Evolutionary conservation across 768 basidiomycete genomes (phyloP).

Genomic region (Tremella fuciformis): DNA sequence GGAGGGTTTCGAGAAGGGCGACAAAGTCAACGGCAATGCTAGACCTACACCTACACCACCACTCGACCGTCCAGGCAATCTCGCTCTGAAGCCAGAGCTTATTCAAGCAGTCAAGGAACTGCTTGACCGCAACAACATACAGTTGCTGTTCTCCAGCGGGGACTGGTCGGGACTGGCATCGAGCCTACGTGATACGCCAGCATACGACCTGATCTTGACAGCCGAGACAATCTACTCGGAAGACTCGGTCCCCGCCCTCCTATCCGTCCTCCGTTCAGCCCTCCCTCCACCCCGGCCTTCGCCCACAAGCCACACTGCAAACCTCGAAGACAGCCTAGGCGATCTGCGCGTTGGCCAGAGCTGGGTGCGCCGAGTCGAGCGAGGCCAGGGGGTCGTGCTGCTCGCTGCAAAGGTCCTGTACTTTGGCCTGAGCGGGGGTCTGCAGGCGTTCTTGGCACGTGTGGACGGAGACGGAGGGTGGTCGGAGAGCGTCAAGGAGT

Average conservation of each 20-base stretch:
- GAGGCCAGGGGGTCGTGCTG: conserved; percentile 53
- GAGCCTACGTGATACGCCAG: conserved; percentile 6
- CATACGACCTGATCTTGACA: conserved; percentile 73
- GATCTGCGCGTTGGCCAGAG: conserved; percentile 17
- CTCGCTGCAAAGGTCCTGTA: conserved; percentile 68
- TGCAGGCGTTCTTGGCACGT: conserved; percentile 66
- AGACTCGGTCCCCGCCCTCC: conserved; percentile 63
- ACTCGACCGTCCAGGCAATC: conserved; percentile 57
- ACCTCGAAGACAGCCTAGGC: conserved; percentile 24
- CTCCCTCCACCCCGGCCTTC: conserved; percentile 4
- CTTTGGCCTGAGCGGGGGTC: conserved; percentile 90
- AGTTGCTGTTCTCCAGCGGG: conserved; percentile 74
- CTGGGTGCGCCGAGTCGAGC: conserved; percentile 9
- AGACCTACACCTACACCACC: conserved; percentile 41
- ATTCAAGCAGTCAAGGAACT: conserved; percentile 65
- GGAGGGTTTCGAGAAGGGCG: conserved; percentile 20
- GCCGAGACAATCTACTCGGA: conserved; percentile 88
- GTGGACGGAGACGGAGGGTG: conserved; percentile 57
- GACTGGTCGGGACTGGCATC: conserved; percentile 61
- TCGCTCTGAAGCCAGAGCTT: conserved; percentile 66
- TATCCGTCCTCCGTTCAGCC: conserved; percentile 28
- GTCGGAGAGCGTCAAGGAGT: conserved; percentile 66
- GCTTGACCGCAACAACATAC: conserved; percentile 59
- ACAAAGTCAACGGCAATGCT: no score
- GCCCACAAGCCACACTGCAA: not conserved